Percentiles rank a stretch among this genome's conserved stretches.
Conservation (phyloP, 495 filamentous ascomycete genomes). For the Daldinia vernicosa region DNA sequence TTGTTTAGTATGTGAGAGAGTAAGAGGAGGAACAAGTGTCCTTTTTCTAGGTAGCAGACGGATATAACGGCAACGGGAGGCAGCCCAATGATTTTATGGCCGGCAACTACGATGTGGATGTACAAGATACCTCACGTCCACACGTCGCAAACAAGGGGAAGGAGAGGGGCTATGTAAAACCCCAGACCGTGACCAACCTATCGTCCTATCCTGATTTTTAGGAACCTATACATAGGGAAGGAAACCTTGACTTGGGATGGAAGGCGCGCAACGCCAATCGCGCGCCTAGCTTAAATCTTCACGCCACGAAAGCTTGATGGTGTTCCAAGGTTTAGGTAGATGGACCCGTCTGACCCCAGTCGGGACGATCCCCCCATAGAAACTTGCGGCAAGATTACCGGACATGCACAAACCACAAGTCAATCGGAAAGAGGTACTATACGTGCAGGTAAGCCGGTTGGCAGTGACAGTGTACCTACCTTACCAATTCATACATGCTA, state of each 20-base stretch:
- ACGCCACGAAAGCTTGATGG: constrained; percentile 30
- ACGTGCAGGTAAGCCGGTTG: background rate
- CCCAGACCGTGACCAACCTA: background rate
- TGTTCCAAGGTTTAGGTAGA: too few relatives aligned
- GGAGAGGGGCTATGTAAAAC: constrained; percentile 14
- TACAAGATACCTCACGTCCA: constrained; percentile 7
- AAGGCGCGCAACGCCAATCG: constrained; percentile 6
- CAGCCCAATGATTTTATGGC: constrained; percentile 23
- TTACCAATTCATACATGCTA: background rate
- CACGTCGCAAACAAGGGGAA: background rate
- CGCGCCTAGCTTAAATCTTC: constrained; percentile 7
- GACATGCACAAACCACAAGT: background rate
- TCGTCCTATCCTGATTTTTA: constrained; percentile 4
- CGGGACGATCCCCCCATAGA: constrained; percentile 6
- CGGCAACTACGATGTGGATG: background rate
- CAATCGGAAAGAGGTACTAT: background rate
- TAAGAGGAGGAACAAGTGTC: background rate
- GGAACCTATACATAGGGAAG: constrained; percentile 15
- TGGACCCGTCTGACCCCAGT: constrained; percentile 4
- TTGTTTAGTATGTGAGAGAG: background rate
- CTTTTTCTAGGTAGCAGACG: constrained; percentile 27
- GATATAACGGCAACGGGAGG: constrained; percentile 36
- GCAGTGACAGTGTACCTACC: background rate
- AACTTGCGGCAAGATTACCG: background rate
- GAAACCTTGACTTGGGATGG: constrained; percentile 28